Evolutionary conservation across 2,329 filamentous ascomycete genomes (phyloP), one percentile per base, ranked within the genome.

Genomic region (Pseudogymnoascus sp.): DNA sequence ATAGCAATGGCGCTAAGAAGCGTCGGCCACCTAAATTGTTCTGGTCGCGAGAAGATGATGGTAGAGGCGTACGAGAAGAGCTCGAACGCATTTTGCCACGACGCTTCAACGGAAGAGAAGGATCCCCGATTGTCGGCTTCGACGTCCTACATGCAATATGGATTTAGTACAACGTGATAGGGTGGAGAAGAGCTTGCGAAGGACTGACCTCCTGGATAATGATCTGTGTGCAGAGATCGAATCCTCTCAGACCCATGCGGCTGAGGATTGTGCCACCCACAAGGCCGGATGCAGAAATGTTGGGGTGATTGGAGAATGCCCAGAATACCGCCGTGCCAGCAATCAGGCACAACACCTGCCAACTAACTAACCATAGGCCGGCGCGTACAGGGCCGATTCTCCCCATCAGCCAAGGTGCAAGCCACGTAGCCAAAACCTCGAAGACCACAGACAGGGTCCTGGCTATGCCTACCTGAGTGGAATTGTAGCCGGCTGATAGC

Each of bases 51-150:
- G 63, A 86, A 90, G 3, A 86, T 69, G 62, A 90, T 84, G 0
- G 88, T 91, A 0, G 80, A 79, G 0, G 78, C 78, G 68, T 84
- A 91, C 0, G 87, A 85, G 1, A 85, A 71, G 57, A 91, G 77
- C 71, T 91, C 88, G 63, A 90, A 90, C 0, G 82, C 65, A 63
- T 85, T 91, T 69, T 91, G 88, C 38, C 85, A 78, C 0, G 84
- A 80, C 7, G 84, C 80, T 70, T 92, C 89, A 6, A 84, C 80
- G 0, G 86, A 76, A 0, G 87, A 90, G 66, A 92, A 91, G 0
- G 78, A 75, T 1, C 86, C 88, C n/a, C 89, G 81, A 38, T 77
- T 70, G n/a, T 77, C 72, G 14, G 76, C 73, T 39, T 81, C 76
- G 18, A 86, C 78, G 60, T 81, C 39, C 39, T 43, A 41, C 11